phyloP scores from a whole-genome alignment of 140 eudicot genomes.

The Flaveria floridana region DNA sequence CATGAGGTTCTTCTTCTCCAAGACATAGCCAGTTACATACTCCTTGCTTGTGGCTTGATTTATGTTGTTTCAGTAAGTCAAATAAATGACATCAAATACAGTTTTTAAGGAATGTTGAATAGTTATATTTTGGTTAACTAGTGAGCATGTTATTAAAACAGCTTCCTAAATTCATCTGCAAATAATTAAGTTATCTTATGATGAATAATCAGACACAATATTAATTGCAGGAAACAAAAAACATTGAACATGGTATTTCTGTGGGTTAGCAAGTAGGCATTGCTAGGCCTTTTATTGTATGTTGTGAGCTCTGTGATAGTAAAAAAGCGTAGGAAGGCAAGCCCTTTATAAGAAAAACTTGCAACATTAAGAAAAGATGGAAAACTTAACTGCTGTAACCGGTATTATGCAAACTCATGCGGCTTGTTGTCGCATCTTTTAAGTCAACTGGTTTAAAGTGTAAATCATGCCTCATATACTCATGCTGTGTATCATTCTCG shows the following conservation, averaged over 20 bases:
- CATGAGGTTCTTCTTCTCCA: slow-evolving; percentile 68
- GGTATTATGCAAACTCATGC: too few relatives aligned
- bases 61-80: slow-evolving; percentile 79
- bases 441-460: too few relatives aligned
- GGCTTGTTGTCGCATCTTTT: too few relatives aligned
- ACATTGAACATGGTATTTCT: slow-evolving; percentile 7
- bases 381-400: too few relatives aligned
- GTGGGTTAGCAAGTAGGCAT: background rate
- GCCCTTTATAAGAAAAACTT: too few relatives aligned
- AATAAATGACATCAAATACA: slow-evolving; percentile 15
- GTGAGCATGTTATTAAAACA: background rate
- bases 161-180: slow-evolving; percentile 1
- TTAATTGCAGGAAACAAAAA: slow-evolving; percentile 1
- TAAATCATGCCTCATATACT: too few relatives aligned
- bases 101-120: background rate
- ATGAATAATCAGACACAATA: slow-evolving; percentile 2
- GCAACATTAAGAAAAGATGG: too few relatives aligned
- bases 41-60: slow-evolving; percentile 81
- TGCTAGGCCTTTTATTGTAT: too few relatives aligned
- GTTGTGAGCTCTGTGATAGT: too few relatives aligned
- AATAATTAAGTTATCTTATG: slow-evolving; percentile 2
- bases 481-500: too few relatives aligned
- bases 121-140: slow-evolving; percentile 4
- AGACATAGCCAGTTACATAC: slow-evolving; percentile 74
- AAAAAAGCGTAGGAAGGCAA: too few relatives aligned